phyloP scores from a whole-genome alignment of 768 basidiomycete species.

The Leccinum disarticulatum region DNA sequence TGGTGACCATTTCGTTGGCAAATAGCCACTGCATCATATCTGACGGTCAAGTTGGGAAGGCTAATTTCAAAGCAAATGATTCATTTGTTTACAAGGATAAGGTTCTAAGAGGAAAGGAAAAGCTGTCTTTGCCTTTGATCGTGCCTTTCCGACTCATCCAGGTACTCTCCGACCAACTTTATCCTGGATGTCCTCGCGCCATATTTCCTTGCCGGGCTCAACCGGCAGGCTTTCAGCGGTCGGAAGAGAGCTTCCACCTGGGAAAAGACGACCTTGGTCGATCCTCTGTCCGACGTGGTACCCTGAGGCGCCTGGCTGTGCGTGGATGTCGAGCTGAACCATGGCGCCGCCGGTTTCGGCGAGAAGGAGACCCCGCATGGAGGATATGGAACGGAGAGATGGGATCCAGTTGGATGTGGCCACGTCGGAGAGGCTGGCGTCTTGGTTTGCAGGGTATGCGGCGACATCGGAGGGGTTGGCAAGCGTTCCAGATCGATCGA shows the following conservation, averaged over 20 bases:
- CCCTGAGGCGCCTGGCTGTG: constrained; percentile 35
- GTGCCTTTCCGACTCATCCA: constrained; percentile 16
- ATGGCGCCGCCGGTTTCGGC: constrained; percentile 50
- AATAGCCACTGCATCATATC: too few species aligned
- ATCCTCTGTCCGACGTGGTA: constrained; percentile 44
- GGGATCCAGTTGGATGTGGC: constrained; percentile 21
- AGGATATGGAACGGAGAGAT: constrained; percentile 34
- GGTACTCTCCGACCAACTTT: constrained; percentile 10
- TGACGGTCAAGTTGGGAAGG: too few species aligned
- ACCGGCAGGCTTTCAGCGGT: constrained; percentile 8
- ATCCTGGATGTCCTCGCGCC: constrained; percentile 17
- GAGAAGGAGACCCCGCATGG: constrained; percentile 47
- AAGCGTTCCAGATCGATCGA: constrained; percentile 16
- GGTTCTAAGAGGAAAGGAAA: too few species aligned
- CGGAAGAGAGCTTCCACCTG: constrained; percentile 28
- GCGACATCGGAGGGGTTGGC: constrained; percentile 19
- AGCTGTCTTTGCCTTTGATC: constrained; percentile 1
- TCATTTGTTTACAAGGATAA: too few species aligned
- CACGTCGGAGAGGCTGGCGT: background rate
- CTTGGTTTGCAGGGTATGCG: constrained; percentile 13
- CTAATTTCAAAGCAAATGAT: too few species aligned
- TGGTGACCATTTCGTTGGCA: too few species aligned
- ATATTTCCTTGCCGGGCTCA: constrained; percentile 22
- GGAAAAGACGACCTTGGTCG: constrained; percentile 31
- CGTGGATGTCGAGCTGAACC: constrained; percentile 43